Evolutionary conservation across 2,329 filamentous ascomycete genomes (phyloP).

Genomic region (Diaporthe eres): DNA sequence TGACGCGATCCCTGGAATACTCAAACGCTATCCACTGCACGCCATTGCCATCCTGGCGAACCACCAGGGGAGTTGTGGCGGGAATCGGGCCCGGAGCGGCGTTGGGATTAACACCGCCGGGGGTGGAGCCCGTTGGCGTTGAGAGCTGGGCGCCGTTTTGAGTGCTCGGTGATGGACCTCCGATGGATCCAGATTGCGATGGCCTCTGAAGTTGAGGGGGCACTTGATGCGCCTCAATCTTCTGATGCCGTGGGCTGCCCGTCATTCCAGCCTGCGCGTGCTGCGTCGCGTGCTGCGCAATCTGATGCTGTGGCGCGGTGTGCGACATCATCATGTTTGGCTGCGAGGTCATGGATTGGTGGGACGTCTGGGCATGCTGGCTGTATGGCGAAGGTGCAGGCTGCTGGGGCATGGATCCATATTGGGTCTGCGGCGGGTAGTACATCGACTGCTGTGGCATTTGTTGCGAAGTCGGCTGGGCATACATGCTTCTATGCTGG

Average conservation of each 20-base stretch:
- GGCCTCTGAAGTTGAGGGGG: conserved; percentile 73
- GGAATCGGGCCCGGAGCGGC: conserved; percentile 96
- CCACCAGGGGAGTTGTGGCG: conserved; percentile 93
- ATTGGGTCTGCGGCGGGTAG: conserved; percentile 73
- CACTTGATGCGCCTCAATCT: conserved; percentile 72
- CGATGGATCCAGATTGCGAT: conserved; percentile 63
- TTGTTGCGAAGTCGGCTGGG: conserved; percentile 78
- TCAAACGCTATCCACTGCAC: conserved; percentile 99
- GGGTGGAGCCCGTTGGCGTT: conserved; percentile 61
- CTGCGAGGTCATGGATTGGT: conserved; percentile 74
- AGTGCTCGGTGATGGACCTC: conserved; percentile 44
- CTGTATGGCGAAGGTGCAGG: conserved; percentile 71
- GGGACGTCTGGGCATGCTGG: conserved; percentile 68
- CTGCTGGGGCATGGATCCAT: conserved; percentile 77
- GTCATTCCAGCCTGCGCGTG: conserved; percentile 70
- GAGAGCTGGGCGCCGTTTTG: conserved; percentile 43
- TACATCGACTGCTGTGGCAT: conserved; percentile 88
- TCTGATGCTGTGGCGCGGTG: conserved; percentile 68
- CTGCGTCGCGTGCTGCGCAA: conserved; percentile 72
- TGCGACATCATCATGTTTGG: conserved; percentile 78
- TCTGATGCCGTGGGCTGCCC: conserved; percentile 72
- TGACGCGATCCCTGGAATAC: conserved; percentile 95
- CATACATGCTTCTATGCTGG: conserved; percentile 89
- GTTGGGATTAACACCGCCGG: conserved; percentile 83
- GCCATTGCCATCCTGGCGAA: conserved; percentile 94